Evolutionary conservation across 768 basidiomycete genomes (phyloP).

Genomic region (Kwoniella mangroviensis): DNA sequence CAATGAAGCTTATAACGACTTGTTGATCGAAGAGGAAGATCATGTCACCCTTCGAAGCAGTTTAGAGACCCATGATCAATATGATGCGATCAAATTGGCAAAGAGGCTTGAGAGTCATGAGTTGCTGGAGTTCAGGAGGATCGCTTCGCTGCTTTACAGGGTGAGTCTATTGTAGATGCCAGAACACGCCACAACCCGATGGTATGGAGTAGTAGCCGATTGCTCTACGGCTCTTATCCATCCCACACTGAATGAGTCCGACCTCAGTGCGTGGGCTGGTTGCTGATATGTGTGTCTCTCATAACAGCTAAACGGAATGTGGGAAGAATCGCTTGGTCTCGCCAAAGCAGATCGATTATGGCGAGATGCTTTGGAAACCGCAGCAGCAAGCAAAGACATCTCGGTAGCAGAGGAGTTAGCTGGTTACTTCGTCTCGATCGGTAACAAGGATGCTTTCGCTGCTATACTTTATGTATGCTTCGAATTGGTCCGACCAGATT

Average conservation of each 20-base stretch:
- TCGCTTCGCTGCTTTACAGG: conserved; percentile 96
- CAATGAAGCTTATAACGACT: conserved; percentile 95
- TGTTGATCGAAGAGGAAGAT: conserved; percentile 99
- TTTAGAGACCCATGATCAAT: conserved; percentile 98
- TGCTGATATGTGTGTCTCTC: conserved; percentile 11
- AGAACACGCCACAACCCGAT: no score
- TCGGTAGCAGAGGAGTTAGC: conserved; percentile 94
- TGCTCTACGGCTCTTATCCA: no score
- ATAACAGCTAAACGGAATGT: conserved; percentile 87
- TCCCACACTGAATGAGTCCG: not conserved
- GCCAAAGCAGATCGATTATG: conserved; percentile 96
- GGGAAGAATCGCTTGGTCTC: conserved; percentile 94
- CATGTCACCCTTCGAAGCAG: conserved; percentile 96
- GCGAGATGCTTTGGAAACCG: conserved; percentile 94
- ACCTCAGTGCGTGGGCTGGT: not conserved
- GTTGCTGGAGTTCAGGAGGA: conserved; percentile 88
- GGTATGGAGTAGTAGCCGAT: no score
- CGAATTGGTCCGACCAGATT: conserved; percentile 88
- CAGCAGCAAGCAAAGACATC: conserved; percentile 77
- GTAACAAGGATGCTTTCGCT: conserved; percentile 97
- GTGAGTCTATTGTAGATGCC: conserved; percentile 58
- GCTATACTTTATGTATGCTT: conserved; percentile 89
- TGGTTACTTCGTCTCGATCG: conserved; percentile 96
- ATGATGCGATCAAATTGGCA: conserved; percentile 87
- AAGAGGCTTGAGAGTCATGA: conserved; percentile 84